Percentiles rank a stretch among this genome's conserved stretches.
Conservation (phyloP, 805 yeast genomes). For the Suhomyces kilbournensis region DNA sequence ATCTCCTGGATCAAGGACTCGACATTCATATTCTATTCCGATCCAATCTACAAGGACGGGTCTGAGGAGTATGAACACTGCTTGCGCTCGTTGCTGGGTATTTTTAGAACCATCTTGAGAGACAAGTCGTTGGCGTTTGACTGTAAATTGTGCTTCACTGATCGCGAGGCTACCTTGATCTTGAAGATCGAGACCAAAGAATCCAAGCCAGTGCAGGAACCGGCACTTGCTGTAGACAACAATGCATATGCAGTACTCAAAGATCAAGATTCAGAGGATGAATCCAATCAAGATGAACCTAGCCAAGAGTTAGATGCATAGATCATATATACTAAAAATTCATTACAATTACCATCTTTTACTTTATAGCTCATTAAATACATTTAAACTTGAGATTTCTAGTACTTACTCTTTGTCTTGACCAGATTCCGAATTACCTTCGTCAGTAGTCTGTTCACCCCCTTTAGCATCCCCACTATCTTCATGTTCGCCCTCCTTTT, state of each 20-base stretch:
- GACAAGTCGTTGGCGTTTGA: constrained; percentile 47
- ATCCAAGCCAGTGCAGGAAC: not conserved
- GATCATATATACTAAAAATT: not conserved
- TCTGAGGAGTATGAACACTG: constrained; percentile 40
- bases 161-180: constrained; percentile 22
- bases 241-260: not conserved
- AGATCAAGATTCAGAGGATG: not conserved
- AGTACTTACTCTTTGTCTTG: not conserved
- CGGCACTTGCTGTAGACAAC: not conserved
- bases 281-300: not conserved
- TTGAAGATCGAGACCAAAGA: constrained; percentile 14
- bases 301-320: not conserved
- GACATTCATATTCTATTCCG: constrained; percentile 41
- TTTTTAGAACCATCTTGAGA: constrained; percentile 30
- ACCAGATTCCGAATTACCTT: not conserved
- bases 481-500: not conserved
- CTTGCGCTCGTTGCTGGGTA: constrained; percentile 38
- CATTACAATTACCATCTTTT: not conserved
- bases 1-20: constrained; percentile 43
- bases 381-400: too few relatives aligned
- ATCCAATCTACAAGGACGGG: constrained; percentile 29
- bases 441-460: not conserved
- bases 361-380: not conserved
- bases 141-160: constrained; percentile 45
- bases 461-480: not conserved